Base-by-base conservation (phyloP, 805 yeast species). In the Starmerella geochares region DNA sequence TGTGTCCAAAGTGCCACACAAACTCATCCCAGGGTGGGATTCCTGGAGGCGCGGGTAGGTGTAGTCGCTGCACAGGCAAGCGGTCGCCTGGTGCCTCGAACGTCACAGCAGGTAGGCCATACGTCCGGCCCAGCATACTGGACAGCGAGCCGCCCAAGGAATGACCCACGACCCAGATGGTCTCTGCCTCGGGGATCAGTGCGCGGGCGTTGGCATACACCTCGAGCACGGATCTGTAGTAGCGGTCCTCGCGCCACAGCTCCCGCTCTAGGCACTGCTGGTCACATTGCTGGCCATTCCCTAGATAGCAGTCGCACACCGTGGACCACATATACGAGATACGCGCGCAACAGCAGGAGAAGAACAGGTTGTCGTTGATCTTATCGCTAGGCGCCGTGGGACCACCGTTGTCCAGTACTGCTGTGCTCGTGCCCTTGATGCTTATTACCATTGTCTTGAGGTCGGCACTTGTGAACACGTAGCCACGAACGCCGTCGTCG, bases 271-370 rank as follows among this genome's bases (percentile, higher is more conserved):
- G 67, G 62, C 98, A 92, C 51, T 75, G 75, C 65, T 86, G 92
- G 65, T 87, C 81, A 67, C 98, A 92, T 0, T 90, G 84, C 65
- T 53, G 44, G 4, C 33, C 33, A 0, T 94, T 76, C 17, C 69
- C 69, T 54, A 79, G 77, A 62, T 82, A 90, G 63, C 98, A 92
- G 65, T 87, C 96, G 67, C 98, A 92, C 1, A 87, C 97, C 0
- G 96, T 83, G 7, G 82, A 78, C 98, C 97, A 92, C 66, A 86
- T 67, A 56, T 86, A 87, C 33, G 92, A 78, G 1, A 90, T 82
- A 33, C 96, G 74, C 0, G 95, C 97, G 68, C 98, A 92, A 65
- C 98, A 92, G 65, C 98, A 92, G 10, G 94, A 84, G 63, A 92
- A 92, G 31, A 92, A 67, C 50, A 90, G 62, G 61, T 92, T 92